Conservation (phyloP, 106 monocot genomes). For the Vanilla planifolia region DNA sequence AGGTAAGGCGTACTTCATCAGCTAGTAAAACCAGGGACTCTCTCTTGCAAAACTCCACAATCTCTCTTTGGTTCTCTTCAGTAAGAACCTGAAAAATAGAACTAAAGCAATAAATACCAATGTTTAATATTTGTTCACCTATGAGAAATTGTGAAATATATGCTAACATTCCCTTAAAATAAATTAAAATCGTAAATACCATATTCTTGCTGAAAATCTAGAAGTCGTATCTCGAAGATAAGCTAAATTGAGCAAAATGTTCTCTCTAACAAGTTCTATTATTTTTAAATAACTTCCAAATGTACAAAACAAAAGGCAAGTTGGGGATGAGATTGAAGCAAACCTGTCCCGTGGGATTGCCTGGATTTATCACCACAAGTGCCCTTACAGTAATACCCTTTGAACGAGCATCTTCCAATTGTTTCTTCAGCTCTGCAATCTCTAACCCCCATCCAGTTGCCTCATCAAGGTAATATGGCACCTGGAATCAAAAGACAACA, state of each 20-base stretch:
- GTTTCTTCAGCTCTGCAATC: slow-evolving; percentile 77
- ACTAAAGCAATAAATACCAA: neutral
- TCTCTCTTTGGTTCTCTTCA: slow-evolving; percentile 72
- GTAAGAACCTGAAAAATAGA: slow-evolving; percentile 59
- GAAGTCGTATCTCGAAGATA: too few relatives aligned
- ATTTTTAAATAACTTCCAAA: too few relatives aligned
- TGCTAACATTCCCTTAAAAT: too few relatives aligned
- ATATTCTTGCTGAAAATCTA: too few relatives aligned
- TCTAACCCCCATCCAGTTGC: slow-evolving; percentile 88
- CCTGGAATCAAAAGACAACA: slow-evolving; percentile 36
- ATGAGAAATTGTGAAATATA: too few relatives aligned
- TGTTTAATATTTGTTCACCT: too few relatives aligned
- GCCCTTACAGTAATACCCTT: slow-evolving; percentile 84
- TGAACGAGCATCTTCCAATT: slow-evolving; percentile 76
- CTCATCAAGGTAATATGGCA: slow-evolving; percentile 94
- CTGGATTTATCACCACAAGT: slow-evolving; percentile 94
- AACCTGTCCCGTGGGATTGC: slow-evolving; percentile 99
- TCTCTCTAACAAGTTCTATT: too few relatives aligned
- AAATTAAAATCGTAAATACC: too few relatives aligned
- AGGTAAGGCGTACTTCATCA: slow-evolving; percentile 60
- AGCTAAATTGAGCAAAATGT: too few relatives aligned
- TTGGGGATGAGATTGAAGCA: neutral
- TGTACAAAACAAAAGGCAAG: too few relatives aligned
- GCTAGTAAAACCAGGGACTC: slow-evolving; percentile 92
- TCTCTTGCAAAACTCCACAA: slow-evolving; percentile 87